Conservation (phyloP, 192 early-diverging fungal genomes). For the Backusella australiensis region DNA sequence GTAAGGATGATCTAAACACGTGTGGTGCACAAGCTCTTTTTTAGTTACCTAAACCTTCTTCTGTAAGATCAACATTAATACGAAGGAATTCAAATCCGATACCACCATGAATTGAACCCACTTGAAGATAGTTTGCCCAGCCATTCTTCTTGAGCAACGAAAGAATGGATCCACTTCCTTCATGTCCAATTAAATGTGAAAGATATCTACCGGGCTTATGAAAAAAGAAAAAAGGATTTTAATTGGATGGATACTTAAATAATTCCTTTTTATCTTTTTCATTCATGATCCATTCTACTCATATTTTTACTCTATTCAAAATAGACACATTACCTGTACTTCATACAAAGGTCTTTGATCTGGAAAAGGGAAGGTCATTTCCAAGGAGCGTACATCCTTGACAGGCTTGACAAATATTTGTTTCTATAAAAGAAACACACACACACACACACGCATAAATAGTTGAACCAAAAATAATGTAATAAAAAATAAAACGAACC, state of each 20-base stretch:
- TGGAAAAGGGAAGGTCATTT: constrained; percentile 85
- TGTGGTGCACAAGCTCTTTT: background rate
- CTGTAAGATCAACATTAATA: constrained; percentile 81
- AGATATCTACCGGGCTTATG: constrained; percentile 71
- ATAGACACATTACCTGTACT: constrained; percentile 31
- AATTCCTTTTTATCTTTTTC: background rate
- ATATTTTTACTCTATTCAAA: background rate
- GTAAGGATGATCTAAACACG: constrained; percentile 6
- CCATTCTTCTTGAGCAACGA: constrained; percentile 84
- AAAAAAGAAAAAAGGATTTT: background rate
- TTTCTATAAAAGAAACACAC: constrained; percentile 45
- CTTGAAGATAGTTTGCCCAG: constrained; percentile 82
- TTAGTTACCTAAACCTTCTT: constrained; percentile 62
- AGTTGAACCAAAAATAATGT: background rate
- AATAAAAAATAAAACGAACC: constrained; percentile 32
- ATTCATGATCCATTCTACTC: too few relatives aligned
- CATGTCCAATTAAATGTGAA: constrained; percentile 91
- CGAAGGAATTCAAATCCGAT: constrained; percentile 82
- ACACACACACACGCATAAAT: background rate
- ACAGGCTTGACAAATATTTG: constrained; percentile 72
- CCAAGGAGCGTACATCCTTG: constrained; percentile 77
- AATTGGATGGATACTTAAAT: background rate
- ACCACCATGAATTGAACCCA: constrained; percentile 60
- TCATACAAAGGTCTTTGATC: constrained; percentile 62
- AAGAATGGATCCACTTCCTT: constrained; percentile 84